A percentile compares a stretch with the other conserved stretches of the same genome.
phyloP scores from a whole-genome alignment of 78 protist species.

The Pigoraptor vietnamica region DNA sequence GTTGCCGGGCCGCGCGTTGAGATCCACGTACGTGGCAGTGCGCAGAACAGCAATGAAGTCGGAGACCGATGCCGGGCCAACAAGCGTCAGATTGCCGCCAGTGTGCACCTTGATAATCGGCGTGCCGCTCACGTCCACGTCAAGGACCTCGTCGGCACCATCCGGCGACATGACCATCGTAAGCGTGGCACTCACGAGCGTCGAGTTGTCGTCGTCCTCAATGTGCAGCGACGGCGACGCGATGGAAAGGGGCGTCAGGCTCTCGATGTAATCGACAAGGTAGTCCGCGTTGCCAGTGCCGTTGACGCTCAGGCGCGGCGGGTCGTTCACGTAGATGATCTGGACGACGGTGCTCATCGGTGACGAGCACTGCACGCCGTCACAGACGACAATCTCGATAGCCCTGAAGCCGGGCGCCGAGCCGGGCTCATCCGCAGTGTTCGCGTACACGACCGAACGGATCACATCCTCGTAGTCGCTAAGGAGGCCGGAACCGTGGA shows the following conservation, averaged over 20 bases:
- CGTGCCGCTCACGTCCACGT: not conserved
- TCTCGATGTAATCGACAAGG: not conserved
- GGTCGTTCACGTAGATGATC: not conserved
- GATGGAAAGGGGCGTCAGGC: not conserved
- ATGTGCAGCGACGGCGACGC: not conserved
- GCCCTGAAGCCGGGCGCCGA: not conserved
- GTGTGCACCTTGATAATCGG: not conserved
- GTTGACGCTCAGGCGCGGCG: not conserved
- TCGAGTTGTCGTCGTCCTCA: not conserved
- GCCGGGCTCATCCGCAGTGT: not conserved
- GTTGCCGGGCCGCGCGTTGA: not conserved
- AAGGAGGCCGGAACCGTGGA: not conserved
- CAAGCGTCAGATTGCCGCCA: not conserved
- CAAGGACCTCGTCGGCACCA: not conserved
- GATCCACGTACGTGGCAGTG: not conserved
- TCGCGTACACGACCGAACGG: not conserved
- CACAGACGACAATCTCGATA: not conserved
- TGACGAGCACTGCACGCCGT: not conserved
- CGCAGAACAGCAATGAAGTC: not conserved
- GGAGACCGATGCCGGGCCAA: not conserved
- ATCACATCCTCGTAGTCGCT: not conserved
- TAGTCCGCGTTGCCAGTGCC: not conserved
- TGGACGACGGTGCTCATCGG: not conserved
- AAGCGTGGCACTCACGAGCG: not conserved
- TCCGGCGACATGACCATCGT: not conserved